These are phyloP conservation scores for Pseudogymnoascus sp. DNA, from an alignment of 2,329 filamentous ascomycete genomes.

Conservation along the genomic window DNA sequence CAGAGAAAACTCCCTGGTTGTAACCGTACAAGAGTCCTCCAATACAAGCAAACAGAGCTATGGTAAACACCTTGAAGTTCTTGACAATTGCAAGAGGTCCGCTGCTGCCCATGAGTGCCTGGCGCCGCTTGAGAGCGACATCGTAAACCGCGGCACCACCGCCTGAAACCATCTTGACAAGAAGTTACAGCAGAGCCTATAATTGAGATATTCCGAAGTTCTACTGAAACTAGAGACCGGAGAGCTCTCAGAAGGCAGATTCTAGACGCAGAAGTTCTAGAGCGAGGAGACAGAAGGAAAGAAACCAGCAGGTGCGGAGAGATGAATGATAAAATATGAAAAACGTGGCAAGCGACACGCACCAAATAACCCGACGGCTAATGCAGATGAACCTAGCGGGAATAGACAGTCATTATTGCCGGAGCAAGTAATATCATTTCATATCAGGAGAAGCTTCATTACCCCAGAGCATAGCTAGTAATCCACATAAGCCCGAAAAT, in stretches of 20 bases:
- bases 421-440: background rate
- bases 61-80: slow-evolving; percentile 53
- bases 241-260: background rate
- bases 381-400: background rate
- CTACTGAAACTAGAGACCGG: background rate
- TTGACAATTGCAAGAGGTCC: slow-evolving; percentile 47
- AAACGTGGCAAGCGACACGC: background rate
- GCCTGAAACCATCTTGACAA: slow-evolving; percentile 21
- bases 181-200: background rate
- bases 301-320: background rate
- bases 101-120: slow-evolving; percentile 45
- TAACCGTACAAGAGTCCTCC: slow-evolving; percentile 53
- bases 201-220: background rate
- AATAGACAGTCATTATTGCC: background rate
- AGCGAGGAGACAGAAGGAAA: background rate
- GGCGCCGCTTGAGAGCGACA: slow-evolving; percentile 43
- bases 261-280: background rate
- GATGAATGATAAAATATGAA: slow-evolving; percentile 1
- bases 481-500: background rate
- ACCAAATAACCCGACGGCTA: background rate
- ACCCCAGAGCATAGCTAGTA: background rate
- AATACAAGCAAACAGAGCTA: slow-evolving; percentile 55
- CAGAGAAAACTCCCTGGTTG: slow-evolving; percentile 71
- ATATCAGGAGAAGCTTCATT: slow-evolving; percentile 3
- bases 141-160: slow-evolving; percentile 36